Percentiles rank a stretch among this genome's conserved stretches.
phyloP scores from a whole-genome alignment of 1,139 yeast species.

The Candida albicans region DNA sequence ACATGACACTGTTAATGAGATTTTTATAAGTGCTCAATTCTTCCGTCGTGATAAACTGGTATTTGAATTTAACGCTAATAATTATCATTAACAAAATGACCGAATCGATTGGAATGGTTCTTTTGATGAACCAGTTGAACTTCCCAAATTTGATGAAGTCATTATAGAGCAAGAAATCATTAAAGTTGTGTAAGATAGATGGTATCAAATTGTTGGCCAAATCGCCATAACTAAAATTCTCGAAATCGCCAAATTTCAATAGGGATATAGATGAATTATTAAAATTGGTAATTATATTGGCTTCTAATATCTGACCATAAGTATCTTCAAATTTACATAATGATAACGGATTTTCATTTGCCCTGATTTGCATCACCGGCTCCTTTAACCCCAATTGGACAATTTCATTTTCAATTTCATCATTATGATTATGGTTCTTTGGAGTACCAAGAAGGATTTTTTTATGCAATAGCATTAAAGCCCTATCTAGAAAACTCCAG shows the following conservation, averaged over 20 bases:
- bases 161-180: conserved; percentile 51
- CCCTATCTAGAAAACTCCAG: conserved; percentile 58
- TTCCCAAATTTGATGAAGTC: conserved; percentile 50
- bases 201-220: conserved; percentile 55
- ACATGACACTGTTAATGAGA: conserved; percentile 43
- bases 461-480: conserved; percentile 54
- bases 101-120: conserved; percentile 62
- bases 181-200: conserved; percentile 55
- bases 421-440: too few species aligned
- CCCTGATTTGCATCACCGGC: conserved; percentile 1
- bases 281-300: conserved; percentile 39
- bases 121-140: conserved; percentile 60
- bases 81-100: conserved; percentile 53
- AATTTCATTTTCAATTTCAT: too few species aligned
- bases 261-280: conserved; percentile 37
- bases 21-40: conserved; percentile 38
- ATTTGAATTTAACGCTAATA: conserved; percentile 53
- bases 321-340: conserved; percentile 44
- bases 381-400: conserved; percentile 3
- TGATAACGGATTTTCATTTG: conserved; percentile 26
- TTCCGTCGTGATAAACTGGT: conserved; percentile 38
- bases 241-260: conserved; percentile 35
- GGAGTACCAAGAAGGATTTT: conserved; percentile 43
- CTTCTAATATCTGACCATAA: conserved; percentile 40
- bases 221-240: conserved; percentile 47